These are phyloP conservation scores for Fusarium floridanum DNA, from an alignment of 2,329 filamentous ascomycete species.

Conservation along the genomic window DNA sequence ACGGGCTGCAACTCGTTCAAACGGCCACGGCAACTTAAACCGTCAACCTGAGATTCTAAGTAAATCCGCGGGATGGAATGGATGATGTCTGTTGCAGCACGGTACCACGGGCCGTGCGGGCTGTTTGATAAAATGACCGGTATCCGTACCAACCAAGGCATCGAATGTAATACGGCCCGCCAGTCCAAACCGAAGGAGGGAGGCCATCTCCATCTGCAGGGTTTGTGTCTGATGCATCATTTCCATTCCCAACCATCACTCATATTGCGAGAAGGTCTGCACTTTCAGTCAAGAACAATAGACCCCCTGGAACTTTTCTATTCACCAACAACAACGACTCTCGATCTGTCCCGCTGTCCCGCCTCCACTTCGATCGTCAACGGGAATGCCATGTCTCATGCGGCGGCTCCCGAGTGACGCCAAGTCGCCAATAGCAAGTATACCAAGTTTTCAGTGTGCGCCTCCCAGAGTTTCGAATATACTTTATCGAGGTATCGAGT, in stretches of 20 bases:
- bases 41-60: not conserved
- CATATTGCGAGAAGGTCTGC: not conserved
- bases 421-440: conserved; percentile 3
- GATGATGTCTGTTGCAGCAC: not conserved
- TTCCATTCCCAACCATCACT: conserved; percentile 22
- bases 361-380: conserved; percentile 29
- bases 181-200: not conserved
- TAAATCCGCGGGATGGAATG: not conserved
- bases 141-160: conserved; percentile 16
- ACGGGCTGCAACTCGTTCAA: not conserved
- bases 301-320: not conserved
- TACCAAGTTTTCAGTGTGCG: not conserved
- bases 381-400: conserved; percentile 35
- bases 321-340: not conserved
- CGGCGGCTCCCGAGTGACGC: conserved; percentile 22
- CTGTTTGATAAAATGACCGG: conserved; percentile 21
- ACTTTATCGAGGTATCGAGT: not conserved
- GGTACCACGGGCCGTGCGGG: conserved; percentile 6
- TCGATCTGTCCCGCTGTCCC: conserved; percentile 4
- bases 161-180: conserved; percentile 17
- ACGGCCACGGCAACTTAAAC: conserved; percentile 2
- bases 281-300: not conserved
- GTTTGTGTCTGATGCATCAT: conserved; percentile 14
- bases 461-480: not conserved
- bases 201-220: conserved; percentile 24